Evolutionary conservation across 2,329 filamentous ascomycete genomes (phyloP).

Genomic region (Parasarocladium wereldwijsianum): DNA sequence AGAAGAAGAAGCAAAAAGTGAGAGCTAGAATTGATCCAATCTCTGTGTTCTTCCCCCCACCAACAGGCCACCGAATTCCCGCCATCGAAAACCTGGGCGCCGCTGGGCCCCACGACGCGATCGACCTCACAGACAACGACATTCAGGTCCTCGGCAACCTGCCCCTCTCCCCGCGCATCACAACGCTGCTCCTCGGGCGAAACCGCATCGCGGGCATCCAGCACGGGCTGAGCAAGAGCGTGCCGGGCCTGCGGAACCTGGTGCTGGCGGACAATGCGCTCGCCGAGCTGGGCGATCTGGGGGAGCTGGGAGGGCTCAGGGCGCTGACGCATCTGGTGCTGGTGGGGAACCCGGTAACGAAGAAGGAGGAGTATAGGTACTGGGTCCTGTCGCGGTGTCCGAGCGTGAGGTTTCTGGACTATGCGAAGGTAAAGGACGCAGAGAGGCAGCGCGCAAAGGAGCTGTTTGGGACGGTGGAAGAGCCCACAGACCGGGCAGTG

Average conservation of each 20-base stretch:
- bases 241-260: conserved; percentile 71
- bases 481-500: conserved; percentile 67
- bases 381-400: conserved; percentile 85
- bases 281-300: conserved; percentile 72
- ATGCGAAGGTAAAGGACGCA: conserved; percentile 73
- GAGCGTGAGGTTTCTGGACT: conserved; percentile 79
- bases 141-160: conserved; percentile 84
- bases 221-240: conserved; percentile 52
- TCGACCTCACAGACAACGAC: conserved; percentile 98
- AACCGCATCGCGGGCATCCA: conserved; percentile 82
- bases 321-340: conserved; percentile 68
- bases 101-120: conserved; percentile 89
- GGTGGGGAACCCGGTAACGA: conserved; percentile 76
- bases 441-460: conserved; percentile 65
- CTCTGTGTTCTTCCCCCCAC: conserved; percentile 27
- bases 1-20: no score
- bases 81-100: conserved; percentile 95
- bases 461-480: conserved; percentile 66
- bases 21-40: conserved; percentile 85
- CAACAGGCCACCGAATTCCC: conserved; percentile 92
- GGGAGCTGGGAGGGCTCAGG: conserved; percentile 55
- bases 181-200: conserved; percentile 73
- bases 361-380: conserved; percentile 91
- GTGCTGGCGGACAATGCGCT: conserved; percentile 76
- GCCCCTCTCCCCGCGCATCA: conserved; percentile 75